Conservation (phyloP, 257 asterid genomes). For the Nicotiana paniculata region DNA sequence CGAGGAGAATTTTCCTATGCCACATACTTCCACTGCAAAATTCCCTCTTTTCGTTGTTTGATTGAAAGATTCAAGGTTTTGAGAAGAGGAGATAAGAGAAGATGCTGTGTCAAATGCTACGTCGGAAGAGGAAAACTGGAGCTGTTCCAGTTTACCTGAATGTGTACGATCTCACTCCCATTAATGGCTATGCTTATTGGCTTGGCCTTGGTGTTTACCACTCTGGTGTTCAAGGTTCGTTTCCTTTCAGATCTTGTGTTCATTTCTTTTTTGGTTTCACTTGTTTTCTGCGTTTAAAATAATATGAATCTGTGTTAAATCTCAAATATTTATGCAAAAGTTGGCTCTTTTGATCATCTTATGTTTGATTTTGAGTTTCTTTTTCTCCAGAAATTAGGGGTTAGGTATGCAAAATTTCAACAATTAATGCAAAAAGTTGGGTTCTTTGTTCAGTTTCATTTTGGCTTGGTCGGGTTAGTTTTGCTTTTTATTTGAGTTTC, state of each 20-base stretch:
- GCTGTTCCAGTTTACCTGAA: slow-evolving; percentile 53
- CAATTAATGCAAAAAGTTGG: too few species aligned
- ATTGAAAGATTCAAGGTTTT: background rate
- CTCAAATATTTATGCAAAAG: background rate
- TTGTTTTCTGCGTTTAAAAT: background rate
- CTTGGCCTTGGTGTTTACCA: slow-evolving; percentile 67
- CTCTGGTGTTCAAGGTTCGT: slow-evolving; percentile 59
- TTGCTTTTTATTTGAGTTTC: too few species aligned
- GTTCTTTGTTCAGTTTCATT: too few species aligned
- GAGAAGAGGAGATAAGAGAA: slow-evolving; percentile 2
- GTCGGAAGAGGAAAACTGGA: slow-evolving; percentile 49
- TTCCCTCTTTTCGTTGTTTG: background rate
- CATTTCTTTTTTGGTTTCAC: background rate
- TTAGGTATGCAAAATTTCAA: too few species aligned
- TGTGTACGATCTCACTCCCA: slow-evolving; percentile 63
- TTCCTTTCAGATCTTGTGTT: background rate
- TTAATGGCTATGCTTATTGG: slow-evolving; percentile 71
- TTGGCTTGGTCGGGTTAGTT: too few species aligned
- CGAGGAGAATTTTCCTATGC: background rate
- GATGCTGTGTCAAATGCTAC: slow-evolving; percentile 40
- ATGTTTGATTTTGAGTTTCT: background rate
- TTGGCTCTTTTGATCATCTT: background rate
- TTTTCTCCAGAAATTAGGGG: too few species aligned
- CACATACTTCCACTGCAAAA: background rate
- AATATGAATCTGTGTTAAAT: background rate